A percentile compares a stretch with the other conserved stretches of the same genome.
Conservation (phyloP, 2,329 filamentous ascomycete species). For the Sclerotinia borealis region DNA sequence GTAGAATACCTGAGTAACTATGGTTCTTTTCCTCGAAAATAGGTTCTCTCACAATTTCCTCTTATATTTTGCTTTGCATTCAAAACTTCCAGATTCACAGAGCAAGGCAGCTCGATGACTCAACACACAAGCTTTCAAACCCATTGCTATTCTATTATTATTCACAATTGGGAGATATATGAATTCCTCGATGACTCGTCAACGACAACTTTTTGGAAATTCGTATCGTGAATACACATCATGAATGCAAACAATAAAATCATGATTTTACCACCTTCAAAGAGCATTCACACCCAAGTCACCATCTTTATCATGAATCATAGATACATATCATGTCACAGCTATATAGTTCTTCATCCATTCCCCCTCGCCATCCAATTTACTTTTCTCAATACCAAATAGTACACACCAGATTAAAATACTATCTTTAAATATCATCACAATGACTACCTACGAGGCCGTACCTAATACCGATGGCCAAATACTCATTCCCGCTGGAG, state of each 20-base stretch:
- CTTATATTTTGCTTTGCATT: not conserved
- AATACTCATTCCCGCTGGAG: not conserved
- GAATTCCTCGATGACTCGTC: not conserved
- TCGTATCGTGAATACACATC: not conserved
- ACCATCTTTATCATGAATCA: not conserved
- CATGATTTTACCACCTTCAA: too few species aligned
- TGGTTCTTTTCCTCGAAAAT: not conserved
- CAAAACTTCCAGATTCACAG: not conserved
- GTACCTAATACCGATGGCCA: slow-evolving; percentile 1
- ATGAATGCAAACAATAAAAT: not conserved
- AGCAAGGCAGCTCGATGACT: not conserved
- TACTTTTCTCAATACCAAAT: not conserved
- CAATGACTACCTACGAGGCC: not conserved
- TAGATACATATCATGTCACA: not conserved
- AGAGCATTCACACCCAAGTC: not conserved
- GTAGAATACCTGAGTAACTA: not conserved
- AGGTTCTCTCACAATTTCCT: too few species aligned
- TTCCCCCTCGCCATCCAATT: not conserved
- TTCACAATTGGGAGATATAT: not conserved
- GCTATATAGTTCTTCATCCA: not conserved
- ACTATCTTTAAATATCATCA: not conserved
- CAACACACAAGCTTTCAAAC: not conserved
- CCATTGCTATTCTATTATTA: not conserved
- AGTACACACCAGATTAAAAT: not conserved
- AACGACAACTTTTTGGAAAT: not conserved